Conservation (phyloP, 2,329 filamentous ascomycete genomes). For the Annulohypoxylon truncatum region DNA sequence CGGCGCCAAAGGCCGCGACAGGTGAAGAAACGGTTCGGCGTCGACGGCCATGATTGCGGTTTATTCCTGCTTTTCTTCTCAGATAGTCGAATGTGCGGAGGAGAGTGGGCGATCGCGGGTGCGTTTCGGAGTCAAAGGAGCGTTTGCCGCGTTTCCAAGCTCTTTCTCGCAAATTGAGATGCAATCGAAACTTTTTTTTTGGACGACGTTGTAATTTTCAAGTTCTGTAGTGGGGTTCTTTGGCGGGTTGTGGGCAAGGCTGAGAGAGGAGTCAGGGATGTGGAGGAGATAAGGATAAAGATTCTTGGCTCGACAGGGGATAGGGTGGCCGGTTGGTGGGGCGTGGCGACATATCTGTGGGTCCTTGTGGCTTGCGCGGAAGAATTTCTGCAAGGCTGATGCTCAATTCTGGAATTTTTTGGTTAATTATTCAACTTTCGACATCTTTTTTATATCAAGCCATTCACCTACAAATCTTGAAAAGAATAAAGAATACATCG, state of each 20-base stretch:
- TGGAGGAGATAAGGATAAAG: conserved; percentile 7
- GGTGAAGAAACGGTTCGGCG: conserved; percentile 90
- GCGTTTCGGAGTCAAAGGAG: conserved; percentile 11
- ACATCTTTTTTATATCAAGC: background rate
- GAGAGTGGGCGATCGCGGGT: conserved; percentile 14
- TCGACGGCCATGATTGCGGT: conserved; percentile 79
- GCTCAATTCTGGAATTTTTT: conserved; percentile 23
- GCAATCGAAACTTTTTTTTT: conserved; percentile 24
- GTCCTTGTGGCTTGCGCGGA: conserved; percentile 33
- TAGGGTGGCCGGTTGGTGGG: background rate
- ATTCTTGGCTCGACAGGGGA: conserved; percentile 3
- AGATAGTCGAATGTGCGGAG: conserved; percentile 26
- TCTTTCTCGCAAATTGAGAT: conserved; percentile 13
- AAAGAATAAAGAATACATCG: too few relatives aligned
- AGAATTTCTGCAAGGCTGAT: conserved; percentile 36
- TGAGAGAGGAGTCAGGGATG: conserved; percentile 9
- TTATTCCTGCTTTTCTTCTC: conserved; percentile 10
- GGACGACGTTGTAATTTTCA: conserved; percentile 39
- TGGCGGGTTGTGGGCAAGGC: conserved; percentile 40
- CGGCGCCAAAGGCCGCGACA: conserved; percentile 90
- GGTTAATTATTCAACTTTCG: background rate
- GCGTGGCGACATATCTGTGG: conserved; percentile 9
- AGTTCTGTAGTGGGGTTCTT: conserved; percentile 38
- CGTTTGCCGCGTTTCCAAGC: conserved; percentile 14
- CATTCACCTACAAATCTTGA: too few relatives aligned